Base-by-base conservation (phyloP, 176 grass and related monocot species). In the Oryza brachyantha region DNA sequence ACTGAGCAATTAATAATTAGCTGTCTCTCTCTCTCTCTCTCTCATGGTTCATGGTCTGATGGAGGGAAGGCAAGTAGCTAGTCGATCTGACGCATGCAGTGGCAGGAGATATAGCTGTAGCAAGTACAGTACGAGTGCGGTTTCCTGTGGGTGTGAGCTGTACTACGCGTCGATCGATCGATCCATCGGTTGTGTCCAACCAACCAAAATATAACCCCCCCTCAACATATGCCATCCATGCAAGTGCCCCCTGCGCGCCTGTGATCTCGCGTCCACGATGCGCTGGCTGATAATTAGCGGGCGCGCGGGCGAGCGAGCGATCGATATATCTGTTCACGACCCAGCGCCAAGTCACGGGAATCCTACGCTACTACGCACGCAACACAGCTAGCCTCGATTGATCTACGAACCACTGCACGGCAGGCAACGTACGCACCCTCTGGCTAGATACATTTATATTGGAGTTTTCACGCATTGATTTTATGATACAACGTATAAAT, bases 61-160 rank as follows among this genome's bases (percentile, higher is more conserved):
- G n/a, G n/a, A n/a, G n/a, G 5, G 4, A n/a, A 22, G 24, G 52
- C 52, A 1, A 28, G 72, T 21, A 40, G 17, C 12, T 14, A 8
- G 36, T 9, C 19, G 29, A 1, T 74, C 50, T 57, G 71, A 37
- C 34, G 13, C 13, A 36, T 66, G 60, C 39, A 35, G 29, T n/a
- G n/a, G 52, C 52, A 3, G 52, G 52, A 57, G 52, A 26, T 42
- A 31, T 38, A 79, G 77, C 77, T 55, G 64, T 79, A 79, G 77
- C 42, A 34, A 22, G 62, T 66, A 58, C 52, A 57, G 52, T 57
- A 22, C 8, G 13, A 57, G 52, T 57, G 8, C 22, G 54, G 64
- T 68, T 79, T 74, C 77, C 64, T 78, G 76, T 78, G 76, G 76
- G 76, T 37, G 62, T 78, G 76, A 78, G 76, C 62, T 78, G 62